phyloP scores from a whole-genome alignment of 345 rosid species.

The Populus davidiana region DNA sequence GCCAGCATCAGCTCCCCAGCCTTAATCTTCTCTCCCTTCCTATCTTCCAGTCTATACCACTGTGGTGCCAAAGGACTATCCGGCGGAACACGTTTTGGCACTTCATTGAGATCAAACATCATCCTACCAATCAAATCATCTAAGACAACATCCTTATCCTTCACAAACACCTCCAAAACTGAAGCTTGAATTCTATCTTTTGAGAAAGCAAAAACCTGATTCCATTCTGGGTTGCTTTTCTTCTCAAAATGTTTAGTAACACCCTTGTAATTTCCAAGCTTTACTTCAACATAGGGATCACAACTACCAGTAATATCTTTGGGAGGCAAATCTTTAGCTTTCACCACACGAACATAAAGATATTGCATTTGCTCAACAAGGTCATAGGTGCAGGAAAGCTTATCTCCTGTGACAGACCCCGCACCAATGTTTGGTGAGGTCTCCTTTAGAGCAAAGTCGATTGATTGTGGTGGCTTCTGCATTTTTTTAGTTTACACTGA shows the following conservation, averaged over 20 bases:
- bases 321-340: slow-evolving; percentile 27
- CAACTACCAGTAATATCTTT: slow-evolving; percentile 32
- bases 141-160: slow-evolving; percentile 31
- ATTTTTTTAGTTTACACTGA: slow-evolving; percentile 16
- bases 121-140: slow-evolving; percentile 32
- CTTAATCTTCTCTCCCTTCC: slow-evolving; percentile 25
- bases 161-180: slow-evolving; percentile 23
- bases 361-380: slow-evolving; percentile 38
- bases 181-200: slow-evolving; percentile 36
- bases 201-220: slow-evolving; percentile 33
- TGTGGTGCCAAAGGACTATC: slow-evolving; percentile 34
- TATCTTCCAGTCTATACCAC: slow-evolving; percentile 34
- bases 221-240: slow-evolving; percentile 31
- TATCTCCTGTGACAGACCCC: slow-evolving; percentile 22
- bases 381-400: slow-evolving; percentile 34
- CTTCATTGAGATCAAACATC: slow-evolving; percentile 26
- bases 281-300: slow-evolving; percentile 31
- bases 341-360: slow-evolving; percentile 31
- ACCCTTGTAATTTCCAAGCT: slow-evolving; percentile 34
- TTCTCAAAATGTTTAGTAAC: slow-evolving; percentile 32
- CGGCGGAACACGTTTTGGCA: slow-evolving; percentile 34
- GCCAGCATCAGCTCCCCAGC: slow-evolving; percentile 31
- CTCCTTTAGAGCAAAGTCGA: slow-evolving; percentile 35
- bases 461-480: slow-evolving; percentile 28
- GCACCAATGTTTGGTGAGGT: slow-evolving; percentile 35